These are phyloP conservation scores for Euphorbia tirucalli DNA, from an alignment of 345 rosid species.

Conservation along the genomic window DNA sequence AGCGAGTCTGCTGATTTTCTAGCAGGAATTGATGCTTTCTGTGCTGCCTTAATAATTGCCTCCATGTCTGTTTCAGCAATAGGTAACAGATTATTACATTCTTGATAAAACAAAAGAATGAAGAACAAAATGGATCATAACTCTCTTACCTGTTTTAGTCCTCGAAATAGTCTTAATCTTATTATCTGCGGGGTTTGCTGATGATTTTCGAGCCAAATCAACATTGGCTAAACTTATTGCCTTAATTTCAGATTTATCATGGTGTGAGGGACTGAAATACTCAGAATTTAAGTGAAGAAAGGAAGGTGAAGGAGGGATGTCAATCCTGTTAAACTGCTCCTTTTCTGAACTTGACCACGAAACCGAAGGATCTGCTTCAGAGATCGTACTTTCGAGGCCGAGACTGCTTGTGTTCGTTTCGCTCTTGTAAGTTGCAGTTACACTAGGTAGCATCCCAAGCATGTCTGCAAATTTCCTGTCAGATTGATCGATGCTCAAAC, in stretches of 20 bases:
- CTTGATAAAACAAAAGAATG: not conserved
- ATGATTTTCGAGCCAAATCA: not conserved
- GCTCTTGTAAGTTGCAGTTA: conserved; percentile 5
- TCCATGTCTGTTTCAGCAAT: conserved; percentile 15
- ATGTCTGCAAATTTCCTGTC: not conserved
- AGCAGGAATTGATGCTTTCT: conserved; percentile 10
- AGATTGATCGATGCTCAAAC: conserved; percentile 3
- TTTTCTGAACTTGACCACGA: conserved; percentile 19
- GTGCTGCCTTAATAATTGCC: not conserved
- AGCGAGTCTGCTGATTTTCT: conserved; percentile 30
- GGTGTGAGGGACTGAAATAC: conserved; percentile 20
- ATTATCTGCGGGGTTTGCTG: conserved; percentile 8
- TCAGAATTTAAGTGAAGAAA: conserved; percentile 25
- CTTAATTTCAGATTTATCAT: conserved; percentile 6
- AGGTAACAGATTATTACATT: not conserved
- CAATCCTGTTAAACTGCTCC: conserved; percentile 14
- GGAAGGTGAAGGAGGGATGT: conserved; percentile 12
- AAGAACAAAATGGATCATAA: not conserved
- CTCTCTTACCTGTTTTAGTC: conserved; percentile 23
- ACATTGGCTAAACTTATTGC: not conserved
- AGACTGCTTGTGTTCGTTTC: conserved; percentile 22
- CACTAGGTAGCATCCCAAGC: conserved; percentile 6
- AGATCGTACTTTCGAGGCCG: conserved; percentile 23
- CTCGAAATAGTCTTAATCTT: conserved; percentile 18
- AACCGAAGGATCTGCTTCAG: conserved; percentile 3